Evolutionary conservation across 768 basidiomycete genomes (phyloP).

Genomic region (Rhodotorula babjevae): DNA sequence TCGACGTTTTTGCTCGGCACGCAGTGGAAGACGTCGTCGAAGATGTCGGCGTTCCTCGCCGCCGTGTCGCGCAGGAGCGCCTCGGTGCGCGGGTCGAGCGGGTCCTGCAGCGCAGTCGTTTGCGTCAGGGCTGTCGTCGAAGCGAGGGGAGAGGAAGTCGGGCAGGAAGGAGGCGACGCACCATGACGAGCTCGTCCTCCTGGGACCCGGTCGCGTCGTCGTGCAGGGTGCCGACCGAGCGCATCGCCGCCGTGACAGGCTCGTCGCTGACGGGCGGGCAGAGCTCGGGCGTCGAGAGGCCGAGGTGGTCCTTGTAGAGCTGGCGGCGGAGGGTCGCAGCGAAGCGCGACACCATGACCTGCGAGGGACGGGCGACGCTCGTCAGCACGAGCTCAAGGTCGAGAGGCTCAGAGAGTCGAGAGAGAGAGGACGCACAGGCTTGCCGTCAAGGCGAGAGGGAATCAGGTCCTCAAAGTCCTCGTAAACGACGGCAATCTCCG

Average conservation of each 20-base stretch:
- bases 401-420: neutral
- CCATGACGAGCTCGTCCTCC: conserved; percentile 35
- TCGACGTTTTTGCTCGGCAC: conserved; percentile 22
- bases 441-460: conserved; percentile 69
- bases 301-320: conserved; percentile 55
- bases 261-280: conserved; percentile 49
- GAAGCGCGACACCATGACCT: conserved; percentile 68
- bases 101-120: conserved; percentile 27
- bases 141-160: neutral
- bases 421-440: conserved; percentile 42
- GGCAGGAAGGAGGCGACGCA: neutral
- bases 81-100: conserved; percentile 35
- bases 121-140: neutral
- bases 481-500: conserved; percentile 86
- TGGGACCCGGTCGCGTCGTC: conserved; percentile 18
- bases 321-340: conserved; percentile 77
- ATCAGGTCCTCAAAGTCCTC: conserved; percentile 75
- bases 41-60: conserved; percentile 29
- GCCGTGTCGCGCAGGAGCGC: conserved; percentile 35
- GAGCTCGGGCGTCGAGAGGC: conserved; percentile 71
- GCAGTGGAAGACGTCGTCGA: conserved; percentile 40
- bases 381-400: neutral
- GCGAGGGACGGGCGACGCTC: neutral
- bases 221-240: conserved; percentile 23
- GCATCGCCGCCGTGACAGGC: conserved; percentile 35